Evolutionary conservation across 768 basidiomycete species (phyloP), one percentile per base, ranked within the genome.

Genomic region (Asterophora lycoperdoides): DNA sequence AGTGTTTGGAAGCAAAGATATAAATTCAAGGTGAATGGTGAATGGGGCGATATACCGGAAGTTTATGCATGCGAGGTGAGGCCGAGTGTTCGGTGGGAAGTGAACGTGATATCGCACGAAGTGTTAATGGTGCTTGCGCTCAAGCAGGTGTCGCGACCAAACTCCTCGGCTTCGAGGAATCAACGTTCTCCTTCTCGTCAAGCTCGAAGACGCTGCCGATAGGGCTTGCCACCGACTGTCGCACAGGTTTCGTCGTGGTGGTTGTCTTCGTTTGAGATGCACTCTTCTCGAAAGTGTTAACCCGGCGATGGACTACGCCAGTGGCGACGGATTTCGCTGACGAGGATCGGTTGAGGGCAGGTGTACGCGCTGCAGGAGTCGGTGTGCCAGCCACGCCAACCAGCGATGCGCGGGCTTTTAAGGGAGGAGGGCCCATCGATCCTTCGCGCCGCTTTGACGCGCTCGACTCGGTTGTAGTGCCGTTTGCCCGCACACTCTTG

Each of bases 141-240:
- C 48, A 64, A 39, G 64, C 64, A 46, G 65, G 64, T n/a, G 57
- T 56, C 20, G 70, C 66, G 51, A 72, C 56, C 60, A 63, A 15
- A 44, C 57, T 69, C 48, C 65, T 64, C 53, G 64, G 61, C 50
- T 60, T 63, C 7, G 60, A 55, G 30, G 40, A 52, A 41, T 70
- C 68, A 46, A 77, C 60, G 54, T 84, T 84, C 66, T 83, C 81
- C 66, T 83, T 84, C 60, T 83, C 81, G 45, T 77, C 74, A 29
- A 65, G 57, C 61, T 77, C 76, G 9, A 67, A 61, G 20, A 68
- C 56, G 52, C 71, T 76, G 13, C 72, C 64, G 37, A 65, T 60
- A 8, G 70, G 68, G 47, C 68, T 73, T 9, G 64, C 68, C 15
- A 69, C 58, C 37, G 64, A 60, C 42, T 65, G 63, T 47, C 67